Evolutionary conservation across 768 basidiomycete species (phyloP).

Genomic region (Coprinellus aureogranulatus): DNA sequence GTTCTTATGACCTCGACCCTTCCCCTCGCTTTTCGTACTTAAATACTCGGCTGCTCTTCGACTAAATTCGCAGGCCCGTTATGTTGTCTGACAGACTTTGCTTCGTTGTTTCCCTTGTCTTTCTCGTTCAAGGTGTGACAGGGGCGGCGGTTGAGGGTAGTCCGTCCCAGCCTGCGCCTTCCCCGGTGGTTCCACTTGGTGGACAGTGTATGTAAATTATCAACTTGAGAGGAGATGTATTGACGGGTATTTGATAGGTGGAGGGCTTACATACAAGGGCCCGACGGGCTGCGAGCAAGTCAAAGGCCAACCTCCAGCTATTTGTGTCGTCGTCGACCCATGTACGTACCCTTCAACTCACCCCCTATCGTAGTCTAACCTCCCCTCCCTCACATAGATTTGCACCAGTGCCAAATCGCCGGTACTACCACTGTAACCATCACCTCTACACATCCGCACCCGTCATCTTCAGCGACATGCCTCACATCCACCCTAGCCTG

Average conservation of each 20-base stretch:
- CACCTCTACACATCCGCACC: not conserved
- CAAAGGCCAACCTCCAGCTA: not conserved
- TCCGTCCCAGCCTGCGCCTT: not conserved
- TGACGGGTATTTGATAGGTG: slow-evolving; percentile 1
- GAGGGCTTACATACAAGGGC: slow-evolving; percentile 7
- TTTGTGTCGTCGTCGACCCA: slow-evolving; percentile 3
- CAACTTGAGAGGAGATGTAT: too few species aligned
- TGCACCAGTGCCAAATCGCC: slow-evolving; percentile 6
- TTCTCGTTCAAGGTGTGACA: too few species aligned
- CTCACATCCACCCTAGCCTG: slow-evolving; percentile 7
- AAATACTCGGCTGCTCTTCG: too few species aligned
- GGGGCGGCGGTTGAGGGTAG: too few species aligned
- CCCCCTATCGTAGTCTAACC: not conserved
- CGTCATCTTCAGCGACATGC: not conserved
- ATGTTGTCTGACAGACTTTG: too few species aligned
- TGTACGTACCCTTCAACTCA: not conserved
- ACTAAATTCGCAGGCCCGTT: too few species aligned
- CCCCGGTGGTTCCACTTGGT: slow-evolving; percentile 1
- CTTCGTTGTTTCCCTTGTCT: too few species aligned
- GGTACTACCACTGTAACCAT: not conserved
- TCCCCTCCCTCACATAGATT: not conserved
- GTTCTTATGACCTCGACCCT: too few species aligned
- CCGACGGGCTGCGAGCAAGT: slow-evolving; percentile 3
- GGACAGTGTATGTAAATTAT: not conserved
- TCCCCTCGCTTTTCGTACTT: too few species aligned